A percentile compares a stretch with the other conserved stretches of the same genome.
phyloP scores from a whole-genome alignment of 441 rosid genomes.

The Breynia disticha region DNA sequence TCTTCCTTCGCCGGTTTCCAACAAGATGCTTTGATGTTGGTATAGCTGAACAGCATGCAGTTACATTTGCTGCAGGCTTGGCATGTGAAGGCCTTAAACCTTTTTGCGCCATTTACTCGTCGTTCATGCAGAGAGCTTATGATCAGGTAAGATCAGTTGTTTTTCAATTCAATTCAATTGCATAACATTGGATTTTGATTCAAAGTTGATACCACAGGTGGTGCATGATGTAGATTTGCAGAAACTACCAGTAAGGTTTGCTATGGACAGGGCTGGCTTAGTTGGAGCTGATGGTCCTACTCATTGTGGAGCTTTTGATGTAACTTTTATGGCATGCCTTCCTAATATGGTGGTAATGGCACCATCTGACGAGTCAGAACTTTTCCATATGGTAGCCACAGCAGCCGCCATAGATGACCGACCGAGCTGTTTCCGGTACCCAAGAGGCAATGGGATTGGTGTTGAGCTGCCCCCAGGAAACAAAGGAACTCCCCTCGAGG shows the following conservation, averaged over 20 bases:
- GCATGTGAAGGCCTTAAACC: constrained; percentile 92
- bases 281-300: constrained; percentile 98
- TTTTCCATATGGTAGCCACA: constrained; percentile 90
- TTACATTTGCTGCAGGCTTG: constrained; percentile 92
- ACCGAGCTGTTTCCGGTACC: constrained; percentile 92
- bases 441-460: constrained; percentile 90
- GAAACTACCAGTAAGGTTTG: constrained; percentile 87
- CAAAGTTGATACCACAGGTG: constrained; percentile 38
- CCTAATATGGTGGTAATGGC: constrained; percentile 99
- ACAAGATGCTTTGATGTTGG: constrained; percentile 86
- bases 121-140: constrained; percentile 92
- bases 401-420: constrained; percentile 83
- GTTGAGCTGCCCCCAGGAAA: constrained; percentile 65
- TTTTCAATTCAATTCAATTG: constrained; percentile 1
- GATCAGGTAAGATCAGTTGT: constrained; percentile 59
- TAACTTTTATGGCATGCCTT: constrained; percentile 91
- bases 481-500: constrained; percentile 86
- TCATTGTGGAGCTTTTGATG: constrained; percentile 90
- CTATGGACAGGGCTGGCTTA: constrained; percentile 92
- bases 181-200: not conserved
- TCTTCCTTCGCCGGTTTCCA: constrained; percentile 77
- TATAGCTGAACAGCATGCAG: constrained; percentile 92
- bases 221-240: constrained; percentile 94
- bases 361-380: constrained; percentile 94
- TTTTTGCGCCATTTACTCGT: constrained; percentile 82